Evolutionary conservation across 495 filamentous ascomycete genomes (phyloP).

Genomic region (Thozetella sp.): DNA sequence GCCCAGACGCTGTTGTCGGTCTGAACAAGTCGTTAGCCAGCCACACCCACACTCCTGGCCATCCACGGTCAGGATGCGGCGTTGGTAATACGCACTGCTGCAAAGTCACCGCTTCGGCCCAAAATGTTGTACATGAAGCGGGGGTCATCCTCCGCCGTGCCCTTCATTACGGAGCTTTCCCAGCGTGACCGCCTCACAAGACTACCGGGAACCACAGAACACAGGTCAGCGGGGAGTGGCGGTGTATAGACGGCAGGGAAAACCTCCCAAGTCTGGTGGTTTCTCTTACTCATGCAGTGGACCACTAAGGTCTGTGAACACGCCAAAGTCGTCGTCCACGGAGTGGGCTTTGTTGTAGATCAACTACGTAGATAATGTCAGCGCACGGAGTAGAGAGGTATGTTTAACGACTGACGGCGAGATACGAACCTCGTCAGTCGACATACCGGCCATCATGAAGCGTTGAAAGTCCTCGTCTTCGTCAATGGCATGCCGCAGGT

Average conservation of each 20-base stretch:
- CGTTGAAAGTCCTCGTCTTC: conserved; percentile 34
- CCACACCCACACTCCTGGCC: background rate
- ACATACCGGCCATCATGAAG: conserved; percentile 17
- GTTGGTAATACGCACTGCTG: conserved; percentile 16
- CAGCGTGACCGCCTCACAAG: conserved; percentile 2
- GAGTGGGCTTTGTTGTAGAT: conserved; percentile 11
- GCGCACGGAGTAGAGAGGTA: background rate
- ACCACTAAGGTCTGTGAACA: conserved; percentile 14
- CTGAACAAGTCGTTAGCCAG: conserved; percentile 10
- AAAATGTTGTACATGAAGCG: conserved; percentile 24
- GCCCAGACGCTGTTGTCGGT: conserved; percentile 26
- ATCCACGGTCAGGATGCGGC: background rate
- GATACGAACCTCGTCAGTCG: conserved; percentile 28
- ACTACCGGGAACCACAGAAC: background rate
- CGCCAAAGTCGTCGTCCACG: conserved; percentile 11
- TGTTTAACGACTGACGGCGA: background rate
- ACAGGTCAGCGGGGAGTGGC: background rate
- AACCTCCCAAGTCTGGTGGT: background rate
- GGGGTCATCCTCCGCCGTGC: background rate
- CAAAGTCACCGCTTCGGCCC: conserved; percentile 20
- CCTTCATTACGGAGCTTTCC: background rate
- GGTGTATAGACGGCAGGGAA: background rate
- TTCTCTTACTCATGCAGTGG: conserved; percentile 21
- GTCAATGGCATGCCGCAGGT: background rate
- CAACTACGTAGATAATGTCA: background rate